Base-by-base conservation (phyloP, 306 rosid genomes). In the Trichosanthes truncata region DNA sequence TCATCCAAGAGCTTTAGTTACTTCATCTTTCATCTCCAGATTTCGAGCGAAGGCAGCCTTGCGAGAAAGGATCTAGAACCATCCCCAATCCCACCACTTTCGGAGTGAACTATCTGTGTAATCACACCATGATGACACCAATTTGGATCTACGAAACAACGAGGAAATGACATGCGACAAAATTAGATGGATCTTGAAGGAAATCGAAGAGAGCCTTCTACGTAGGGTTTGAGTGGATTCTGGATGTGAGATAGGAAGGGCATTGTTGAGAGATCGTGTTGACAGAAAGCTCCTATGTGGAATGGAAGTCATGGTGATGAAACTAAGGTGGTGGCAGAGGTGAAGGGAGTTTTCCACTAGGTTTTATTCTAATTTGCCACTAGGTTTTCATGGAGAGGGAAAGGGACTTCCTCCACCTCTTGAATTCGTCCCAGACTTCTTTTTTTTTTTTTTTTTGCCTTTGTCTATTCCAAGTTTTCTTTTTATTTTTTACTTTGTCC, bases 1-100 rank as follows among this genome's bases (percentile, higher is more conserved):
- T n/a, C n/a, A 86, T 12, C 92, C 93, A 6, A 94, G 90, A 49
- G 84, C 40, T 82, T 89, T 92, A 45, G 89, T 82, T 87, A 89
- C 97, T 9, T 87, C 92, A 57, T 92, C 91, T 84, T 90, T 89
- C 92, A 94, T 82, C 85, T 94, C 98, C 75, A 92, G 96, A 89
- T 94, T 97, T 35, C 45, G 46, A 1, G 93, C 92, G 48, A 94
- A 94, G 5, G 87, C 82, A 65, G 93, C 94, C 36, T 88, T 94
- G 43, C 85, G 71, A 6, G 97, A 88, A 6, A 90, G 86, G 82
- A 90, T 80, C 98, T 97, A 94, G n/a, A 89, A 82, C 87, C 89
- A 94, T 13, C 87, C 83, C 92, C 94, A 89, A 55, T 43, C 87
- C 97, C 97, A 94, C 94, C 98, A 94, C 41, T 66, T 83, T 82